Evolutionary conservation across 805 yeast species (phyloP).

Genomic region (Ogataea kodamae): DNA sequence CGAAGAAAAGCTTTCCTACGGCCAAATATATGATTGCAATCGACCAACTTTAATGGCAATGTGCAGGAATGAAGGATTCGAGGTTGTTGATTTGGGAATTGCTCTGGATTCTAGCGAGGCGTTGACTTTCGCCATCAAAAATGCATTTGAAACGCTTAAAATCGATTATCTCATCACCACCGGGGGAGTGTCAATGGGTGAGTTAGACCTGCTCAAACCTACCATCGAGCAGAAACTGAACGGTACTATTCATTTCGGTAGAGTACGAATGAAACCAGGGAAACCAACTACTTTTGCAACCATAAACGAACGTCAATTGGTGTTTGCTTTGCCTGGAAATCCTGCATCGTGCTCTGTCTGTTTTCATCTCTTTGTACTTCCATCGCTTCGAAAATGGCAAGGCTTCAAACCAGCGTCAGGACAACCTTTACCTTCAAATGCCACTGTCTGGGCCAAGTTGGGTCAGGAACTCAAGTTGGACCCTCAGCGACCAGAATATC

Average conservation of each 20-base stretch:
- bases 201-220: conserved; percentile 48
- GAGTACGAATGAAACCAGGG: conserved; percentile 59
- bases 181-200: conserved; percentile 63
- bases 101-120: conserved; percentile 38
- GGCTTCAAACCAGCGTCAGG: conserved; percentile 26
- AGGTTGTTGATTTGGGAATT: conserved; percentile 47
- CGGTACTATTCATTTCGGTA: conserved; percentile 49
- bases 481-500: conserved; percentile 48
- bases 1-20: conserved; percentile 28
- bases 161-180: conserved; percentile 47
- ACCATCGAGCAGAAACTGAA: conserved; percentile 39
- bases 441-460: conserved; percentile 36
- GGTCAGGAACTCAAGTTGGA: conserved; percentile 37
- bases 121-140: conserved; percentile 25
- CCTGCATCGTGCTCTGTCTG: conserved; percentile 55
- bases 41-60: conserved; percentile 43
- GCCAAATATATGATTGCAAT: conserved; percentile 50
- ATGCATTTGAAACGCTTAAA: conserved; percentile 25
- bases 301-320: conserved; percentile 32
- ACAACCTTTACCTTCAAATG: conserved; percentile 25
- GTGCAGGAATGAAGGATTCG: conserved; percentile 34
- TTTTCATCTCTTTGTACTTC: conserved; percentile 44
- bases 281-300: conserved; percentile 58
- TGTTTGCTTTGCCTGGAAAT: conserved; percentile 54
- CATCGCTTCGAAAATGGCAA: conserved; percentile 38